phyloP scores from a whole-genome alignment of 805 yeast species.

The Kluyveromyces aestuarii region DNA sequence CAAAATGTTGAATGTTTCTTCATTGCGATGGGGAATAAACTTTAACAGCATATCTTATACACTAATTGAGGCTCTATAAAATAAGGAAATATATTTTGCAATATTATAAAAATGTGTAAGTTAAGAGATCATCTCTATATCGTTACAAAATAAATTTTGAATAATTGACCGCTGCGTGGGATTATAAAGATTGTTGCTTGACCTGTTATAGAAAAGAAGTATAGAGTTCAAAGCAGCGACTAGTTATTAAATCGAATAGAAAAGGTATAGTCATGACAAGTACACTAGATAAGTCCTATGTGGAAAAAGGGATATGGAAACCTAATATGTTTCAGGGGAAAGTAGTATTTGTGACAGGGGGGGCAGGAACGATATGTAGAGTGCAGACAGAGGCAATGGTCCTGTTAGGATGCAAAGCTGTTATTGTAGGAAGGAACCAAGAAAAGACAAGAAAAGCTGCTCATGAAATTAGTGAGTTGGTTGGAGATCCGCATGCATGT shows the following conservation, averaged over 20 bases:
- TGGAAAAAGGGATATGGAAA: conserved; percentile 33
- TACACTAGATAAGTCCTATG: conserved; percentile 22
- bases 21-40: too few relatives aligned
- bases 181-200: background rate
- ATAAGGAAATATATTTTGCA: too few relatives aligned
- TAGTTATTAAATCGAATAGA: background rate
- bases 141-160: background rate
- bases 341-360: conserved; percentile 89
- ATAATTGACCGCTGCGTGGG: background rate
- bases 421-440: conserved; percentile 70
- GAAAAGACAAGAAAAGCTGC: conserved; percentile 64
- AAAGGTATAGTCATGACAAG: conserved; percentile 13
- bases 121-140: too few relatives aligned
- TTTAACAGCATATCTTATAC: too few relatives aligned
- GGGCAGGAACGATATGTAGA: conserved; percentile 92
- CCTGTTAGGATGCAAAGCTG: conserved; percentile 77
- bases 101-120: too few relatives aligned
- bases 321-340: conserved; percentile 70
- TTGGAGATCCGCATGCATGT: conserved; percentile 51
- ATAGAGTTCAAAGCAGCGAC: background rate
- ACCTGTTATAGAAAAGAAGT: background rate
- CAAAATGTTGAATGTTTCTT: too few relatives aligned
- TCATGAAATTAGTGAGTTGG: conserved; percentile 45
- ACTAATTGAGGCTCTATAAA: too few relatives aligned
- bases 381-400: conserved; percentile 84